These are phyloP conservation scores for Aspergillus kassunensis DNA, from an alignment of 495 filamentous ascomycete species.

Conservation along the genomic window DNA sequence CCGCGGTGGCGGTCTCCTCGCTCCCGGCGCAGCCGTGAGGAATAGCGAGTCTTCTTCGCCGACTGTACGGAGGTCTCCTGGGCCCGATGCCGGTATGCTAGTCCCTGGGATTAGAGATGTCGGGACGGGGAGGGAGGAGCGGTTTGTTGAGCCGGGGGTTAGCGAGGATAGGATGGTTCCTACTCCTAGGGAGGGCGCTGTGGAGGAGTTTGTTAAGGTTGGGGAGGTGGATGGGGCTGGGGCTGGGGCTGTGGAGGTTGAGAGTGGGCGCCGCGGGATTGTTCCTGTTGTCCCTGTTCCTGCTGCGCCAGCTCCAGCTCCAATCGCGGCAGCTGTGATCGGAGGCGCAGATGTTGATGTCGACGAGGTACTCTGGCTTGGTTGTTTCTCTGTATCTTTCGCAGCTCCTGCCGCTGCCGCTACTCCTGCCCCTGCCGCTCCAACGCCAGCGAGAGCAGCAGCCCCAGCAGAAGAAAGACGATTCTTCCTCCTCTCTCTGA, in stretches of 20 bases:
- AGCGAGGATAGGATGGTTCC: slow-evolving; percentile 3
- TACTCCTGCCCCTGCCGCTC: neutral
- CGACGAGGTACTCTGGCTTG: neutral
- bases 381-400: slow-evolving; percentile 2
- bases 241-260: neutral
- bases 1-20: neutral
- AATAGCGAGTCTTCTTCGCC: neutral
- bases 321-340: neutral
- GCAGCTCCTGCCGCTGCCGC: neutral
- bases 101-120: slow-evolving; percentile 2
- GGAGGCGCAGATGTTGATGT: neutral
- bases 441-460: neutral
- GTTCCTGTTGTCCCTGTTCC: neutral
- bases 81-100: neutral
- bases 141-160: slow-evolving; percentile 5
- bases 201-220: neutral
- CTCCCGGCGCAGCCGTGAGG: neutral
- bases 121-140: slow-evolving; percentile 3
- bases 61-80: neutral
- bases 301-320: neutral
- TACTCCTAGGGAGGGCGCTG: neutral
- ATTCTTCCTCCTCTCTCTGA: slow-evolving; percentile 18
- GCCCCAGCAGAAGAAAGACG: neutral
- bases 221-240: neutral
- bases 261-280: slow-evolving; percentile 5